Evolutionary conservation across 2,329 filamentous ascomycete species (phyloP).

Genomic region (Neospermospora avenae): DNA sequence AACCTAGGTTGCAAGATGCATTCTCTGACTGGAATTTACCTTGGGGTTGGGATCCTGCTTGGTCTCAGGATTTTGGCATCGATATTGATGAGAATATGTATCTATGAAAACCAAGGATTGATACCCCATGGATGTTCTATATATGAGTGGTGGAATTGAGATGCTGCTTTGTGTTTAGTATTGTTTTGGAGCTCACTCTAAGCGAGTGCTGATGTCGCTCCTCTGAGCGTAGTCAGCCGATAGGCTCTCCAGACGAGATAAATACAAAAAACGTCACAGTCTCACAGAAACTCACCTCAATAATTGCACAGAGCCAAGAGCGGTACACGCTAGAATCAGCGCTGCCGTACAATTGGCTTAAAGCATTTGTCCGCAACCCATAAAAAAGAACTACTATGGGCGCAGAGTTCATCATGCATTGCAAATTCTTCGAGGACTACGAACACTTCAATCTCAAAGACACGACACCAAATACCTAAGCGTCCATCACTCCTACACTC

Average conservation of each 20-base stretch:
- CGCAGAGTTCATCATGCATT: not conserved
- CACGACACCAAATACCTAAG: too few relatives aligned
- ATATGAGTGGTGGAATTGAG: not conserved
- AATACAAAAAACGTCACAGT: too few relatives aligned
- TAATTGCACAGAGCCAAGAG: too few relatives aligned
- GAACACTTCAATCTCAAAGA: too few relatives aligned
- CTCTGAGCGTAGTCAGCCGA: not conserved
- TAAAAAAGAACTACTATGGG: too few relatives aligned
- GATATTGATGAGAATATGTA: slow-evolving; percentile 3
- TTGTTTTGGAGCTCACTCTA: not conserved
- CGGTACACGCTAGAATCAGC: not conserved
- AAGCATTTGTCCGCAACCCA: too few relatives aligned
- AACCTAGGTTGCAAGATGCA: slow-evolving; percentile 5
- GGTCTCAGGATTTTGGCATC: slow-evolving; percentile 4
- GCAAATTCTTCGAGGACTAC: slow-evolving; percentile 35
- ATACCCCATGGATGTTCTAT: not conserved
- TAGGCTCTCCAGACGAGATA: not conserved
- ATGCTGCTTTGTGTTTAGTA: not conserved
- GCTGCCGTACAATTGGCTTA: not conserved
- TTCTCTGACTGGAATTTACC: slow-evolving; percentile 15
- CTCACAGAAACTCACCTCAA: not conserved
- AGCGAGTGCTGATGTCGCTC: not conserved
- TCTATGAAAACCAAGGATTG: not conserved
- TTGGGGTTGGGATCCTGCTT: slow-evolving; percentile 11
- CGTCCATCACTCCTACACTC: too few relatives aligned